Evolutionary conservation across 1,284 basidiomycete genomes (phyloP), one percentile per base, ranked within the genome.

Genomic region (Golubevia pallescens): DNA sequence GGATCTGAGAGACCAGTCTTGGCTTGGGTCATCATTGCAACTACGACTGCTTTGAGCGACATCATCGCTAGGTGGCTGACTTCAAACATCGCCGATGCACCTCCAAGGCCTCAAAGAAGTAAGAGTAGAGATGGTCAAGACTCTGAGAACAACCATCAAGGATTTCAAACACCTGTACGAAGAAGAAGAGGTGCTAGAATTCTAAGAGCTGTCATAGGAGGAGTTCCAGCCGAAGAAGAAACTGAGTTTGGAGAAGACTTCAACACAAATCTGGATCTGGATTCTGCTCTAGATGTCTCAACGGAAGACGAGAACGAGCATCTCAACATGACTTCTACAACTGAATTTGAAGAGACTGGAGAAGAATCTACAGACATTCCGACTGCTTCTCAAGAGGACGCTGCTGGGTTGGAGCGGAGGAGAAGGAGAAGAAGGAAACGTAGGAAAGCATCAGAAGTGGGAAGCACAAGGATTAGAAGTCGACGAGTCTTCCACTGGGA

Each of bases 11-110:
- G 93, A 8, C 93, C 93, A 0, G 88, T 91, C 13, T 87, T 90
- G 2, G 91, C 90, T 62, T 94, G 93, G 93, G 91, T 92, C 1
- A 88, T 91, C 7, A 91, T 94, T 58, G 93, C 90, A 0, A 93
- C 91, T 16, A 93, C 92, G 59, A 94, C 93, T n/a, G 74, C 80
- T 1, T 63, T 77, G 19, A 73, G 73, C 61, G 82, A 84, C 58
- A 67, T 73, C 1, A 71, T 84, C 13, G 79, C 76, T 1, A 69
- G 82, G n/a, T 84, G 80, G 82, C 74, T 83, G 14, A 81, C 80
- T 14, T 80, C 76, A 70, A 84, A 83, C 60, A 81, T 84, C 28
- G 79, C 79, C 53, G 77, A 84, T 52, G 69, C 73, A 19, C 69
- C 70, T 38, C 13, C 61, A 70, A 23, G 76, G 69, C 3, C 69